Conservation (phyloP, 176 grass and related monocot species). For the barley (Hordeum vulgare) region DNA sequence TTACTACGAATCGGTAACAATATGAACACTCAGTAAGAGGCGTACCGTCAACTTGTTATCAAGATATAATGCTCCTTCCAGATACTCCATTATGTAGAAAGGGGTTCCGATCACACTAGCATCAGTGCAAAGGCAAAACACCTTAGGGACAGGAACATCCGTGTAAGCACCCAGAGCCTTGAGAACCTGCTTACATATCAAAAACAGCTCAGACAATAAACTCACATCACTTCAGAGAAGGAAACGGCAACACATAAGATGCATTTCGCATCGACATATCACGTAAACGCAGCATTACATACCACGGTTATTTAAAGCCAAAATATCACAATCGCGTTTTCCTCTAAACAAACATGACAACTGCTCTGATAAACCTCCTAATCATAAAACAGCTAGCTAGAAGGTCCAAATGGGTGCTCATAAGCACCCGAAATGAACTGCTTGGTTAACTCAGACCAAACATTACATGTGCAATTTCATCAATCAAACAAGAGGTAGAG, state of each 20-base stretch:
- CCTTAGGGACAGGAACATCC: slow-evolving; percentile 89
- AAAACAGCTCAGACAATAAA: neutral
- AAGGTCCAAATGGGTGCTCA: neutral
- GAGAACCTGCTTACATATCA: slow-evolving; percentile 53
- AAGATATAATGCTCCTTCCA: slow-evolving; percentile 76
- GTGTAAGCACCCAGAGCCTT: slow-evolving; percentile 59
- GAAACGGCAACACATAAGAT: neutral
- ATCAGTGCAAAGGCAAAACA: slow-evolving; percentile 83
- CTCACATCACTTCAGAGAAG: neutral
- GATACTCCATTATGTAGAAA: slow-evolving; percentile 92
- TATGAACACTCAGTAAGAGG: neutral
- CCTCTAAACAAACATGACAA: neutral
- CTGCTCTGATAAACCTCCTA: neutral
- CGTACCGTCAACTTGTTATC: slow-evolving; percentile 52
- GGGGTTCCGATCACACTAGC: slow-evolving; percentile 74
- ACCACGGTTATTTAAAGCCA: neutral
- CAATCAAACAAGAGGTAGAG: neutral
- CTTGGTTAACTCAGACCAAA: neutral
- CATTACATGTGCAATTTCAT: neutral
- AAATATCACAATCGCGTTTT: neutral
- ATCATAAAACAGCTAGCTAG: neutral
- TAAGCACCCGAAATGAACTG: neutral
- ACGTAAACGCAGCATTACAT: neutral
- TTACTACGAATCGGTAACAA: neutral
- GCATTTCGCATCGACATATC: neutral